A percentile compares a stretch with the other conserved stretches of the same genome.
These are phyloP conservation scores for Tetraselmis chui DNA, from an alignment of 139 green algal species.

Conservation along the genomic window DNA sequence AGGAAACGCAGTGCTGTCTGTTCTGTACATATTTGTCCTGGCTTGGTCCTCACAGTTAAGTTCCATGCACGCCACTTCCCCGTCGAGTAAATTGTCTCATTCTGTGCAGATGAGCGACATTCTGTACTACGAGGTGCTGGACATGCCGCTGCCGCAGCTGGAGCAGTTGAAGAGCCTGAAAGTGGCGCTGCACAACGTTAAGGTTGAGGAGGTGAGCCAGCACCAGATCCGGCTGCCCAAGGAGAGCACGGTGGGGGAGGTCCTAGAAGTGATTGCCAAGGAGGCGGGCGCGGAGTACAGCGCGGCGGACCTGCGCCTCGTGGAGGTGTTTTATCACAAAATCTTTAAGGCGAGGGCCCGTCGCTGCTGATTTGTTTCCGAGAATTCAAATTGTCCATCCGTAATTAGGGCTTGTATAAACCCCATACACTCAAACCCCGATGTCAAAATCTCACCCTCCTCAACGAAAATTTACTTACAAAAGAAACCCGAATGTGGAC, in stretches of 20 bases:
- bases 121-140: constrained; percentile 92
- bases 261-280: constrained; percentile 56
- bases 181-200: constrained; percentile 62
- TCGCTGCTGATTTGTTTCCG: too few species aligned
- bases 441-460: too few species aligned
- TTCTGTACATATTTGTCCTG: too few species aligned
- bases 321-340: constrained; percentile 70
- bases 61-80: too few species aligned
- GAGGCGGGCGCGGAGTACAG: constrained; percentile 23
- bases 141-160: constrained; percentile 85
- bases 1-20: too few species aligned
- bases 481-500: too few species aligned
- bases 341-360: constrained; percentile 66
- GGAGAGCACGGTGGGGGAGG: constrained; percentile 50
- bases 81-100: too few species aligned
- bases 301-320: constrained; percentile 53
- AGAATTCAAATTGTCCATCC: too few species aligned
- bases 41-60: too few species aligned
- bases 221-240: constrained; percentile 64
- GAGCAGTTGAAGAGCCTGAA: constrained; percentile 62
- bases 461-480: too few species aligned
- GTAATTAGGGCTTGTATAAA: too few species aligned
- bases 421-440: too few species aligned
- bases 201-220: constrained; percentile 60
- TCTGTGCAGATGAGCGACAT: constrained; percentile 44